Percentiles rank a stretch among this genome's conserved stretches.
Evolutionary conservation across 371 early-diverging fungal species (phyloP).

Genomic region (Mortierella polycephala): DNA sequence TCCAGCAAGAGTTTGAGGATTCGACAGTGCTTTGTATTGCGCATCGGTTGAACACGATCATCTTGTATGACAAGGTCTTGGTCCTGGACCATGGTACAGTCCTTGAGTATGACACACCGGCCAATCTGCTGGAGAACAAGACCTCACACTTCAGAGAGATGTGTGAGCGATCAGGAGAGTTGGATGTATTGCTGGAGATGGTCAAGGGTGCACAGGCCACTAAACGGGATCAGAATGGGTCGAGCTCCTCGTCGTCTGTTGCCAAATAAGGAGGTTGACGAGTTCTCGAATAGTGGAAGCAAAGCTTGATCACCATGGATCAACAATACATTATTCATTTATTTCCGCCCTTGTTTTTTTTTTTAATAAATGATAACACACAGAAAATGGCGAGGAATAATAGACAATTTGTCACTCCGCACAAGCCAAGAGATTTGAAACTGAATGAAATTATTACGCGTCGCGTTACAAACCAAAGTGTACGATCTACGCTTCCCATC

Average conservation of each 20-base stretch:
- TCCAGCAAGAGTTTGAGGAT: slow-evolving; percentile 70
- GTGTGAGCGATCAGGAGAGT: slow-evolving; percentile 77
- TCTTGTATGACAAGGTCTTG: slow-evolving; percentile 83
- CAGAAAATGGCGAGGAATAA: slow-evolving; percentile 5
- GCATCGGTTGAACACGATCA: slow-evolving; percentile 79
- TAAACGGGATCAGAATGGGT: background rate
- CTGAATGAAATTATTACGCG: too few species aligned
- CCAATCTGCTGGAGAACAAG: slow-evolving; percentile 34
- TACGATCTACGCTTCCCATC: too few species aligned
- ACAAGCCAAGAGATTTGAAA: too few species aligned
- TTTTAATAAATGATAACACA: slow-evolving; percentile 1
- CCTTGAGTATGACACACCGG: slow-evolving; percentile 75
- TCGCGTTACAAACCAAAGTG: too few species aligned
- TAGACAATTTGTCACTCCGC: too few species aligned
- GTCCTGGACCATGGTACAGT: slow-evolving; percentile 72
- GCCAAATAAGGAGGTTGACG: too few species aligned
- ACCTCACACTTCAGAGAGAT: slow-evolving; percentile 67
- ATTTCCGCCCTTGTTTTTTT: too few species aligned
- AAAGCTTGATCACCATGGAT: too few species aligned
- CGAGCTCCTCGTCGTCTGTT: background rate
- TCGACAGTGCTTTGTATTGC: slow-evolving; percentile 76
- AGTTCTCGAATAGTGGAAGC: too few species aligned
- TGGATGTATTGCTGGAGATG: slow-evolving; percentile 65
- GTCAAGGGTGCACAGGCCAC: slow-evolving; percentile 41
- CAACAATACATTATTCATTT: too few species aligned